Percentiles rank a stretch among this genome's conserved stretches.
Conservation (phyloP, 371 early-diverging fungal genomes). For the Capniomyces stellatus region DNA sequence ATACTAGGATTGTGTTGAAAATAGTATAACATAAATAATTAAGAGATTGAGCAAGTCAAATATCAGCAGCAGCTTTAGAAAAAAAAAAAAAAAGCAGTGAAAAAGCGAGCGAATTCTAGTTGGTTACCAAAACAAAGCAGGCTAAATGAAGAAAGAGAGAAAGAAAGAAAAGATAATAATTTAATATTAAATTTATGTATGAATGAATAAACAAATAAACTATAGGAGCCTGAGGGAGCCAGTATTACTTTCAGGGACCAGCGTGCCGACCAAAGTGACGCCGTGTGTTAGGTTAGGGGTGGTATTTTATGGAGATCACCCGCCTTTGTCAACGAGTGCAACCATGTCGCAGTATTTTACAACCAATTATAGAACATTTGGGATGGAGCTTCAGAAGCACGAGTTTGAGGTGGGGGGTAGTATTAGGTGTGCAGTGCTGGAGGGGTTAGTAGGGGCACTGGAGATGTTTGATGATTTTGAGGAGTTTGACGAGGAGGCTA, state of each 20-base stretch:
- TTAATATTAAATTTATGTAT: too few relatives aligned
- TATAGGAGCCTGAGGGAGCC: neutral
- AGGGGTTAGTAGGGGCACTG: constrained; percentile 21
- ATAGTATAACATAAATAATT: neutral
- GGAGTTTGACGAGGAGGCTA: constrained; percentile 20
- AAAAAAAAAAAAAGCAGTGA: too few relatives aligned
- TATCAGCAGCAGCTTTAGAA: too few relatives aligned
- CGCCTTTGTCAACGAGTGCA: constrained; percentile 19
- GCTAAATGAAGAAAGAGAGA: too few relatives aligned
- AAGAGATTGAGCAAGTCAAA: too few relatives aligned
- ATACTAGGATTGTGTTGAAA: constrained; percentile 1
- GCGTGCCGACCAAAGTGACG: constrained; percentile 15
- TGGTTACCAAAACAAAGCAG: too few relatives aligned
- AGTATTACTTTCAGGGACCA: neutral
- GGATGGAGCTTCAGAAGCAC: constrained; percentile 18
- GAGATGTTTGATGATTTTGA: constrained; percentile 25
- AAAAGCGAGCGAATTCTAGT: too few relatives aligned
- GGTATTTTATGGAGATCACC: constrained; percentile 25
- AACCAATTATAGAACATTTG: constrained; percentile 23
- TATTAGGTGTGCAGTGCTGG: constrained; percentile 21
- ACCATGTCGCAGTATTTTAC: constrained; percentile 24
- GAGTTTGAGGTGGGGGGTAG: constrained; percentile 19
- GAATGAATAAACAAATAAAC: too few relatives aligned
- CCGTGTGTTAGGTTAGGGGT: constrained; percentile 21
- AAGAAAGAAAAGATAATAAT: too few relatives aligned